Base-by-base conservation (phyloP, 768 basidiomycete species). In the Dentipellis sp. region DNA sequence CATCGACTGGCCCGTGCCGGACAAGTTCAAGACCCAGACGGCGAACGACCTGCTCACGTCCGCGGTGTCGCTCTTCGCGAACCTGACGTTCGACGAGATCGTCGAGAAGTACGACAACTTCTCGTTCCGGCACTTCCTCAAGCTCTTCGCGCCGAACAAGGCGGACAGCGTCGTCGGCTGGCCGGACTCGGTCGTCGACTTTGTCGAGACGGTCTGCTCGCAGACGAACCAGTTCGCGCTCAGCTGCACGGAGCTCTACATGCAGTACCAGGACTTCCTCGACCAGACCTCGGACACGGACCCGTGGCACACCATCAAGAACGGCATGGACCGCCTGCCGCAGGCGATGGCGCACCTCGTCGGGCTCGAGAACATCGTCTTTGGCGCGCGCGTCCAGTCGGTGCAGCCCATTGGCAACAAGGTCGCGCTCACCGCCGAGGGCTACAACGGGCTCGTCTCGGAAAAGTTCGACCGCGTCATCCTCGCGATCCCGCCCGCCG, bases 141-240 rank as follows among this genome's bases (percentile, higher is more conserved):
- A 7, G 29, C 47, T 19, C 34, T 2, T 35, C 17, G 42, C 11
- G n/a, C 42, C 42, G n/a, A n/a, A 17, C 19, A 19, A 19, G n/a
- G 42, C n/a, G 12, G 42, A 14, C 40, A 42, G 8, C 12, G 14
- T 7, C 7, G 54, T 62, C 22, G 52, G 29, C 12, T 64, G 64
- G 63, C 63, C 63, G 14, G 51, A 42, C 37, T 54, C 56, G 19
- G 61, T 64, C n/a, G 54, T 65, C 9, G 64, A 65, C 39, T 64
- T 64, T 14, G 12, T 59, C 49, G 64, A 65, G 53, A 65, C 62
- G 14, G 56, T 65, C 48, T 53, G 47, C 4, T 64, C 63, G 17
- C 63, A 64, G 34, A 63, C 63, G 35, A 64, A 64, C 46, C 63
- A 64, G 54, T 64, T 64, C 62, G 52, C 58, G 10, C 61, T 65